Base-by-base conservation (phyloP, 164 flowering plant genomes). In the Sextonia rubra region DNA sequence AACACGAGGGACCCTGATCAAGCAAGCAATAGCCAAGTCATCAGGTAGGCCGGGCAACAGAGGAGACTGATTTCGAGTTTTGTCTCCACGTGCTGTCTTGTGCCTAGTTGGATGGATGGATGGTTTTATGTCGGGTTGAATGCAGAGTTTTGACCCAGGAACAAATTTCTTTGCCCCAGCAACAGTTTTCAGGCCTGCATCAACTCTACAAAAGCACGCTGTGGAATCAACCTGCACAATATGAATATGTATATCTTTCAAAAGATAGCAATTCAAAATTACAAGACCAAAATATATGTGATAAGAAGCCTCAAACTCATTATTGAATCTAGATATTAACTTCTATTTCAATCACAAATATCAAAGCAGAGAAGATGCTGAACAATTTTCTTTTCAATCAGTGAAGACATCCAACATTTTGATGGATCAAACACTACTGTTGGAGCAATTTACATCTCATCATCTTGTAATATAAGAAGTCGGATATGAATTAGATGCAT, bases 11-110 rank as follows among this genome's bases (percentile, higher is more conserved):
- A 92, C 97, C 27, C 95, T 81, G 47, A 88, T 90, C 61, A 92
- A 82, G 83, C 97, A 92, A 56, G 95, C 93, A 63, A 92, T 88
- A 15, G 97, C 97, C 74, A 90, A 89, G 77, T 92, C 97, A 82
- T 92, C 97, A 2, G 97, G 97, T 23, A 92, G 93, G 56, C 95
- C 97, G 12, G 97, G 97, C 30, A 92, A 82, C 55, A 92, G 83
- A 76, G 93, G 97, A 61, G 88, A 83, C 56, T 84, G 92, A 73
- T 68, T 85, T 47, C 89, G 75, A 73, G 74, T 85, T 64, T 89
- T 77, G 26, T 84, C 87, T 37, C 83, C 88, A 29, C 88, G 87
- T 48, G 86, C 77, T 75, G n/a, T n/a, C n/a, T 85, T 89, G 68
- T 75, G 81, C 75, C 86, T 78, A n/a, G 91, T 72, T 30, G 93